Evolutionary conservation across 148 eudicot species (phyloP), one percentile per base, ranked within the genome.

Genomic region (Nyssa sinensis): DNA sequence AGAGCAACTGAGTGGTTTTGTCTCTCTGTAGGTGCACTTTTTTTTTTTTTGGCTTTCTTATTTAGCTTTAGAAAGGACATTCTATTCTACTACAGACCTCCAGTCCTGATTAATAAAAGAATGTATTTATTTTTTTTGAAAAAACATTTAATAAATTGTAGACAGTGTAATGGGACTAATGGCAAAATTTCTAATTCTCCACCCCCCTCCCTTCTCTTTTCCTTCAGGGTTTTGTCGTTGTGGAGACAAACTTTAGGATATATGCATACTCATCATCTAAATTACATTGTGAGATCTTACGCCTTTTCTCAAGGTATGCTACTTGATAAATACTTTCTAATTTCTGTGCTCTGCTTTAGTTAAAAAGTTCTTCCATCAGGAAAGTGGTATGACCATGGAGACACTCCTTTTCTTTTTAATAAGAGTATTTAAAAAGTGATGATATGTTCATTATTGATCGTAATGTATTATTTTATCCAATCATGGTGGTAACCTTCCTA

Each of bases 261-360:
- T 95, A 95, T 80, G 99, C 99, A 64, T 95, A 95, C 81, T 85
- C 99, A 67, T 57, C 92, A 51, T 95, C 99, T 39, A 92, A 92
- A 81, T 75, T 95, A 73, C 99, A 92, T 78, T 89, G 90, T 70
- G 99, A 95, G 81, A 93, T 95, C 77, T 81, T 95, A 81, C 93
- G 96, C 61, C 97, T 95, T 62, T 95, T 95, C 77, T 82, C 99
- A 79, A 95, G 96, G 99, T 94, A 84, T 57, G 21, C 31, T 79
- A 35, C 73, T 67, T 63, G 21, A 59, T 62, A 31, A 25, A 58
- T 39, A 41, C n/a, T n/a, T n/a, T n/a, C n/a, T n/a, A n/a, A 10
- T 71, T 65, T 37, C 44, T 16, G 10, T 62, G 32, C 61, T 44
- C 67, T 64, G 41, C 17, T 16, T 25, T 55, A 57, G 19, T 5